Evolutionary conservation across 805 yeast species (phyloP).

Genomic region (Myxozyma neotropica): DNA sequence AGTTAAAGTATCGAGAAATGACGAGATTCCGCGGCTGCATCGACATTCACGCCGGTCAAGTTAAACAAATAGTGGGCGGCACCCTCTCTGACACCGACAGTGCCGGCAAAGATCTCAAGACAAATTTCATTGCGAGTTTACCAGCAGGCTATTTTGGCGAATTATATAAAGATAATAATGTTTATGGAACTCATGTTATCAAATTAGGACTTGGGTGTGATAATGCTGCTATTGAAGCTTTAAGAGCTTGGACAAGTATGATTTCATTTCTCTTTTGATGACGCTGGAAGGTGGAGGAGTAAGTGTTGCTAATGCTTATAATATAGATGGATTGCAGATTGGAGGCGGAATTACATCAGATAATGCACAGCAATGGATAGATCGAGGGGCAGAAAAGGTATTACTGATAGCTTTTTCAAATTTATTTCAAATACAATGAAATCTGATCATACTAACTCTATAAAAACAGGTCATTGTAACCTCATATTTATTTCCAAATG

Average conservation of each 20-base stretch:
- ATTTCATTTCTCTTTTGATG: not conserved
- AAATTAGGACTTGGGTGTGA: slow-evolving; percentile 87
- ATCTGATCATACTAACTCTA: too few relatives aligned
- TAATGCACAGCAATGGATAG: slow-evolving; percentile 80
- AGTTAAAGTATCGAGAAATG: too few relatives aligned
- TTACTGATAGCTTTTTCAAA: not conserved
- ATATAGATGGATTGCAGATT: slow-evolving; percentile 59
- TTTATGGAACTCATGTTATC: slow-evolving; percentile 87
- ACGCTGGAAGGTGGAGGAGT: not conserved
- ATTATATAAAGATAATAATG: slow-evolving; percentile 60
- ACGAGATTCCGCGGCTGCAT: slow-evolving; percentile 83
- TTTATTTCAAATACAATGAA: too few relatives aligned
- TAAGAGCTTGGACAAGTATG: slow-evolving; percentile 65
- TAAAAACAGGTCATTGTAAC: slow-evolving; percentile 87
- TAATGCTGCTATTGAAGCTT: slow-evolving; percentile 75
- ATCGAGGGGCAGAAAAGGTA: slow-evolving; percentile 70
- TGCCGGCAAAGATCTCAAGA: slow-evolving; percentile 57
- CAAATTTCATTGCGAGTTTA: slow-evolving; percentile 77
- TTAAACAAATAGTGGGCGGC: slow-evolving; percentile 96
- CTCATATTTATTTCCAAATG: slow-evolving; percentile 81
- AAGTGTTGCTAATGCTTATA: not conserved
- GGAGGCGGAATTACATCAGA: slow-evolving; percentile 87
- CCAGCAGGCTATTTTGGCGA: slow-evolving; percentile 76
- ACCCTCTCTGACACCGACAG: slow-evolving; percentile 56
- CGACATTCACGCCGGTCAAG: slow-evolving; percentile 92